Evolutionary conservation across 106 monocot genomes (phyloP).

Genomic region (Allium fistulosum): DNA sequence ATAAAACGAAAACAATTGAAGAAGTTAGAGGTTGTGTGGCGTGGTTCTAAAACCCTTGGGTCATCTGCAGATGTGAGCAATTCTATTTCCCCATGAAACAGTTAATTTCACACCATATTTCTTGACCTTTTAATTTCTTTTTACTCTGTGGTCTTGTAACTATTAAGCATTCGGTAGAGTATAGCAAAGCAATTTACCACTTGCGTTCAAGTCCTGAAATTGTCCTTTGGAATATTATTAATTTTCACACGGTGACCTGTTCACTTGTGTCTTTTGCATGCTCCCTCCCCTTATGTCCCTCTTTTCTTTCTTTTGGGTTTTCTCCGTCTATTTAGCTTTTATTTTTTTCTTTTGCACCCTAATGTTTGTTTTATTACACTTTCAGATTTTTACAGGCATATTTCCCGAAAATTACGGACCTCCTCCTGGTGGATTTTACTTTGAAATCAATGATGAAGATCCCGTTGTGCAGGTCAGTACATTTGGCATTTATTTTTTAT

Average conservation of each 20-base stretch:
- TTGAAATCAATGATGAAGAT: constrained; percentile 76
- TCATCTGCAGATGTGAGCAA: constrained; percentile 82
- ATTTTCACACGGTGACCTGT: background rate
- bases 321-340: background rate
- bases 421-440: constrained; percentile 81
- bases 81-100: background rate
- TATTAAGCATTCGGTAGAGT: no score
- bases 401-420: constrained; percentile 91
- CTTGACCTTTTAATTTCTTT: background rate
- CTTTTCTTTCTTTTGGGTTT: background rate
- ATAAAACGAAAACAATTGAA: constrained; percentile 59
- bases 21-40: constrained; percentile 88
- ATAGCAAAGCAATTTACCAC: no score
- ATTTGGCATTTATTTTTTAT: background rate
- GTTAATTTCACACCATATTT: background rate
- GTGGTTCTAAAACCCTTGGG: constrained; percentile 73
- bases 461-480: constrained; percentile 75
- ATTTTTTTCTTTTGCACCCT: background rate
- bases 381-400: constrained; percentile 85
- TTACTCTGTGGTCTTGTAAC: no score
- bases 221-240: no score
- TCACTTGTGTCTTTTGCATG: background rate
- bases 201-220: no score
- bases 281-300: background rate
- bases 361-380: constrained; percentile 1